phyloP scores from a whole-genome alignment of 2,329 filamentous ascomycete species.

The Escovopsis sp. region DNA sequence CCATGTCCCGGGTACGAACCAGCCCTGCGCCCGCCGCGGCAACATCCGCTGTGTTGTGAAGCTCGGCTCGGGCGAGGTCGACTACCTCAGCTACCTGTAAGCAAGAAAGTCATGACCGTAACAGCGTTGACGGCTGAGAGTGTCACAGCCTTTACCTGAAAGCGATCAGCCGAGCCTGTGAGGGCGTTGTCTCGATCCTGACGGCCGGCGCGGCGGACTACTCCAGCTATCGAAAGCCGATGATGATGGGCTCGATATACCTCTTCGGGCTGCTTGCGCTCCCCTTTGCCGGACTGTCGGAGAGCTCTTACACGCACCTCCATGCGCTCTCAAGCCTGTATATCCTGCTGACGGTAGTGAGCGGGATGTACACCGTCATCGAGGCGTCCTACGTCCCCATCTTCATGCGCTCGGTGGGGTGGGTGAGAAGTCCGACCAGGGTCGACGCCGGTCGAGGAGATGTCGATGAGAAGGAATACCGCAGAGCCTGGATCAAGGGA shows the following conservation, averaged over 20 bases:
- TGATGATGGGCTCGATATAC: slow-evolving; percentile 11
- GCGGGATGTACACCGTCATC: slow-evolving; percentile 8
- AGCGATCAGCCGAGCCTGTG: slow-evolving; percentile 7
- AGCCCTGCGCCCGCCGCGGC: slow-evolving; percentile 8
- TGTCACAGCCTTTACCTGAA: slow-evolving; percentile 6
- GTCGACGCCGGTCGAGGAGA: not conserved
- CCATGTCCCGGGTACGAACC: slow-evolving; percentile 7
- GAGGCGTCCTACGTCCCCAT: slow-evolving; percentile 10
- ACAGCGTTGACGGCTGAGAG: not conserved
- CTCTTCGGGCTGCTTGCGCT: slow-evolving; percentile 9
- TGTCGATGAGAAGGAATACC: not conserved
- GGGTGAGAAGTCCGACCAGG: slow-evolving; percentile 1
- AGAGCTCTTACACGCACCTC: slow-evolving; percentile 7
- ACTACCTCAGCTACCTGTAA: slow-evolving; percentile 10
- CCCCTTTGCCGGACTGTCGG: slow-evolving; percentile 8
- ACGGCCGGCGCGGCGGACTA: slow-evolving; percentile 8
- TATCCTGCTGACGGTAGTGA: slow-evolving; percentile 7
- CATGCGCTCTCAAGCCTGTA: slow-evolving; percentile 7
- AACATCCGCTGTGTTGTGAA: slow-evolving; percentile 9
- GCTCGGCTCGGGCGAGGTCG: slow-evolving; percentile 8
- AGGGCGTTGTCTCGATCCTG: slow-evolving; percentile 9
- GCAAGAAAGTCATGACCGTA: not conserved
- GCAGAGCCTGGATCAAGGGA: slow-evolving; percentile 7
- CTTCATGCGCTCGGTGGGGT: slow-evolving; percentile 10
- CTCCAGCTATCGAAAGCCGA: slow-evolving; percentile 9